Base-by-base conservation (phyloP, 2,329 filamentous ascomycete genomes). In the Colletotrichum tabaci region DNA sequence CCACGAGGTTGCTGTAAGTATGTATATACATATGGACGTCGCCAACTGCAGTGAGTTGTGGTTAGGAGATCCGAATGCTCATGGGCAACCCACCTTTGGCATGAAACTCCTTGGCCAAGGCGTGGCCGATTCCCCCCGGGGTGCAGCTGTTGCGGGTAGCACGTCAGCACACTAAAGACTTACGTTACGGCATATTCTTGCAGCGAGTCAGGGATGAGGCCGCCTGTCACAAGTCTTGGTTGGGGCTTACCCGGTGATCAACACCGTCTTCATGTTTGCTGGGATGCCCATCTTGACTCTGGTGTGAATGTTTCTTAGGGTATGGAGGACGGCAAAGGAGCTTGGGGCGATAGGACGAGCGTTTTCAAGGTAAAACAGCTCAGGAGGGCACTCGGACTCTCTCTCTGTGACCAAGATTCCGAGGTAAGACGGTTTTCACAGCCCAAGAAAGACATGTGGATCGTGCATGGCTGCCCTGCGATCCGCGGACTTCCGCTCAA, bases 81-180 rank as follows among this genome's bases (percentile, higher is more conserved):
- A 16, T 38, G 3, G 26, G 9, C n/a, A 61, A 61, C 77, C 42
- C 66, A 88, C 88, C 88, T 79, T 84, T 83, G 13, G 77, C 80
- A 49, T 89, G 85, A 62, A 89, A 90, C 72, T 88, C 87, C 2
- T 84, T 75, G 18, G 85, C 88, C 13, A 90, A 66, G 3, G 85
- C 86, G 76, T 88, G 84, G 49, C 88, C 88, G 69, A 90, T 90
- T 40, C 88, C 88, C 16, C 88, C 88, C 1, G 88, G 87, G 8
- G 88, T 86, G 76, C 88, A 90, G 16, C 88, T 90, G 16, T 88
- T 90, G 30, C 26, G 21, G 26, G 18, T 58, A 58, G 12, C 23
- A 4, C 16, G 44, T 55, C 42, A 38, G 53, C 46, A 42, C 46
- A 42, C 46, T 71, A 44, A 52, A 64, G 42, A 15, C 65, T 61